Conservation (phyloP, 2,329 filamentous ascomycete genomes). For the Fusarium sp. region DNA sequence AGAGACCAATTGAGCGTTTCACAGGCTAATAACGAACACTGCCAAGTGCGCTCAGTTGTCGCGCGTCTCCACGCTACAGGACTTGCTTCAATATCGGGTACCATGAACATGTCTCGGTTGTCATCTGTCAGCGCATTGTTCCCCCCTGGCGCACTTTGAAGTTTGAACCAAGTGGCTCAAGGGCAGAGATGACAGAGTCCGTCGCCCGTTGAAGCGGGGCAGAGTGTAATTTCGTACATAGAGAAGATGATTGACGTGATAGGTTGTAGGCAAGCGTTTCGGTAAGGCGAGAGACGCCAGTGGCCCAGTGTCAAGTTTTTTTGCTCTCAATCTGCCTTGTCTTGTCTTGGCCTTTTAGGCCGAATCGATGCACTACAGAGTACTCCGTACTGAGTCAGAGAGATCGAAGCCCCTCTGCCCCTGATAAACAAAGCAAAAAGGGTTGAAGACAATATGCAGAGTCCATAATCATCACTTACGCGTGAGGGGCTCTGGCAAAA, state of each 20-base stretch:
- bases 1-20: slow-evolving; percentile 16
- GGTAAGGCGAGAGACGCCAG: slow-evolving; percentile 3
- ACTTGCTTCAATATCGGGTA: neutral
- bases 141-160: neutral
- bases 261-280: slow-evolving; percentile 15
- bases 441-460: slow-evolving; percentile 2
- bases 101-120: slow-evolving; percentile 34
- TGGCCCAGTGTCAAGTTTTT: slow-evolving; percentile 14
- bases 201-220: slow-evolving; percentile 34
- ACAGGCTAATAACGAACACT: neutral
- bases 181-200: slow-evolving; percentile 20
- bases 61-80: slow-evolving; percentile 19
- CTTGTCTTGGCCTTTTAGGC: neutral
- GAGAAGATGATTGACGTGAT: slow-evolving; percentile 10
- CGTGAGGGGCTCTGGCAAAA: slow-evolving; percentile 21
- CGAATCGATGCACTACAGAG: neutral
- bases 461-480: neutral
- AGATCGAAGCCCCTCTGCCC: slow-evolving; percentile 6
- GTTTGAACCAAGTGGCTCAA: slow-evolving; percentile 2
- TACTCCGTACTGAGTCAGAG: slow-evolving; percentile 11
- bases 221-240: slow-evolving; percentile 19
- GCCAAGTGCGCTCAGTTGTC: slow-evolving; percentile 14
- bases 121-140: slow-evolving; percentile 25
- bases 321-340: neutral
- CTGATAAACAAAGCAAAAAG: slow-evolving; percentile 29